Evolutionary conservation across 768 basidiomycete genomes (phyloP), one percentile per base, ranked within the genome.

Genomic region (Leccinum ochraceum): DNA sequence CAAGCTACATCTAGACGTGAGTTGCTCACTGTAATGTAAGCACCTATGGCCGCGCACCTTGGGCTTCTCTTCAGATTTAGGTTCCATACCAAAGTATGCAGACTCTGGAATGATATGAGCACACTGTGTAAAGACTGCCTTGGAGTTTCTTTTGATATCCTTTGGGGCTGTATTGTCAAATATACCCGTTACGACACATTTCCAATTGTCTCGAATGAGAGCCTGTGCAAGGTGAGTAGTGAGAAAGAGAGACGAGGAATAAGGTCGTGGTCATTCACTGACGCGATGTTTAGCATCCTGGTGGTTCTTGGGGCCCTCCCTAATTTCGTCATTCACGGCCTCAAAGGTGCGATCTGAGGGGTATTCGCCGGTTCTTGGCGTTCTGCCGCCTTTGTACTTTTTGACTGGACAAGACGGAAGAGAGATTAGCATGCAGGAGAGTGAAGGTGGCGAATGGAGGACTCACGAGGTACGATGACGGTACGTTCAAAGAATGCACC

Each of bases 201-300:
- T 71, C 64, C 61, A 76, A 6, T 66, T 68, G 60, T 79, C 77
- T 32, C 78, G 74, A 48, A 72, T 56, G 24, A 78, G 66, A 52
- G 78, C 76, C 77, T 76, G 22, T 56, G 22, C 10, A 54, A 63
- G 32, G 48, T 1, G 14, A 39, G n/a, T 32, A 39, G 17, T 50
- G 37, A 58, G 54, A 53, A 49, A 44, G 42, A n/a, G 28, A 22
- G 48, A 14, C 3, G 17, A 53, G 9, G 16, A 53, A 56, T 48
- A 57, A 13, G 6, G 4, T 36, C 28, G 20, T 60, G 28, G 32
- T 11, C 32, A 34, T 34, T 34, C 30, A 58, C 55, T 44, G 16
- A 65, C 62, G 1, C 5, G 37, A 26, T 24, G 0, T 54, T 64
- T 64, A 3, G 63, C 57, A 20, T 44, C 54, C 24, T 8, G 20